phyloP scores from a whole-genome alignment of 345 rosid genomes.

The Populus nigra region DNA sequence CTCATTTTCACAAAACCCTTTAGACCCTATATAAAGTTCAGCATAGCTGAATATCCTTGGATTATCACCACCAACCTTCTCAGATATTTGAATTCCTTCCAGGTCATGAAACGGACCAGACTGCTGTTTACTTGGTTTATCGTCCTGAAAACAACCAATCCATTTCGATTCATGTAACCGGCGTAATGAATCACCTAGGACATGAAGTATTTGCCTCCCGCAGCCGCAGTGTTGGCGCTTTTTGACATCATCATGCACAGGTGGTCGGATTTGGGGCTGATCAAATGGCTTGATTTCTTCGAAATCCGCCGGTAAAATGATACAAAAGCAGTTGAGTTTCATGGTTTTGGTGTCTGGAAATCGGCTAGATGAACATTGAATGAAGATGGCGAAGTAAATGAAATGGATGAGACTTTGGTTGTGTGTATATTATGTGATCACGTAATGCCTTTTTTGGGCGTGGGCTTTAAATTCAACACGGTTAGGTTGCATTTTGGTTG shows the following conservation, averaged over 20 bases:
- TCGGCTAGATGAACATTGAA: not conserved
- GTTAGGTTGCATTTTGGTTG: conserved; percentile 41
- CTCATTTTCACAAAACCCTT: conserved; percentile 60
- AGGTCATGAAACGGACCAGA: conserved; percentile 52
- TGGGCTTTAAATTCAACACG: conserved; percentile 34
- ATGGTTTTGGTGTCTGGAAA: conserved; percentile 26
- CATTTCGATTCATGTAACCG: conserved; percentile 47
- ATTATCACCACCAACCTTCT: conserved; percentile 69
- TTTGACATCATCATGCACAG: conserved; percentile 20
- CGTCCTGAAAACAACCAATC: conserved; percentile 28
- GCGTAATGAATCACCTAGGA: conserved; percentile 40
- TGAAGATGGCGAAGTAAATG: not conserved
- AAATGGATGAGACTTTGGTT: not conserved
- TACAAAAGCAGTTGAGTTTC: conserved; percentile 57
- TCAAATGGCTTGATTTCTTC: conserved; percentile 41
- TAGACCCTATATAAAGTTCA: conserved; percentile 89
- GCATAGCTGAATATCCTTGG: conserved; percentile 88
- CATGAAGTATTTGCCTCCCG: conserved; percentile 38
- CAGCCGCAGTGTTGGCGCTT: conserved; percentile 41
- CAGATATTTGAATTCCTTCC: conserved; percentile 78
- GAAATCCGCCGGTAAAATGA: conserved; percentile 54
- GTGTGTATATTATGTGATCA: not conserved
- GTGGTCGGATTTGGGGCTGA: conserved; percentile 7
- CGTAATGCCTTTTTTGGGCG: not conserved
- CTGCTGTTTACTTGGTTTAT: conserved; percentile 13